These are phyloP conservation scores for Blastobotrys peoriensis DNA, from an alignment of 805 yeast genomes.

Conservation along the genomic window DNA sequence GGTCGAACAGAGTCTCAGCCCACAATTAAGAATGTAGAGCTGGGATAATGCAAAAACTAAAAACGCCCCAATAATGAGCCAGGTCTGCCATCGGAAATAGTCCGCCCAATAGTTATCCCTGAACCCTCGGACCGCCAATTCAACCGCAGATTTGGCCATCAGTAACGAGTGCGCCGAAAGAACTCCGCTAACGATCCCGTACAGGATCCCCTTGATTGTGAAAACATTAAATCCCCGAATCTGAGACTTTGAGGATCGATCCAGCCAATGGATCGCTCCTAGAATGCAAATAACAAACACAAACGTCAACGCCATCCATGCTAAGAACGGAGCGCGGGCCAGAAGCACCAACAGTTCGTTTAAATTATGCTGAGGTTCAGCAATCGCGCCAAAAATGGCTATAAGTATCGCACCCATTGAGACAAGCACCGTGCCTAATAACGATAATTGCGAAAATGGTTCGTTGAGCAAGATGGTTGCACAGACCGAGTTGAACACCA, in stretches of 20 bases:
- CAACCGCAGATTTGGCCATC: constrained; percentile 79
- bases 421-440: constrained; percentile 61
- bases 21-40: constrained; percentile 65
- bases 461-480: constrained; percentile 66
- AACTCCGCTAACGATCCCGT: constrained; percentile 67
- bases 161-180: constrained; percentile 80
- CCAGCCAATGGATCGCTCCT: constrained; percentile 1
- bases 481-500: constrained; percentile 78
- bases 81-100: constrained; percentile 38
- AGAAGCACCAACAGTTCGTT: constrained; percentile 42
- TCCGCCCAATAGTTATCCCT: constrained; percentile 31
- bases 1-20: constrained; percentile 63
- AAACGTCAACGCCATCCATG: constrained; percentile 48
- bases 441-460: constrained; percentile 50
- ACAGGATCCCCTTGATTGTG: constrained; percentile 49
- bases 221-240: not conserved
- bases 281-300: constrained; percentile 27
- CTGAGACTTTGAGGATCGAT: not conserved
- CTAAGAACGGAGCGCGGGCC: constrained; percentile 42
- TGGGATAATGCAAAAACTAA: constrained; percentile 63
- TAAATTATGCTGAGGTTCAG: constrained; percentile 48
- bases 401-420: constrained; percentile 70
- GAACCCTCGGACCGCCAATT: constrained; percentile 48
- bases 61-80: constrained; percentile 49
- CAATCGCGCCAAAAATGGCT: constrained; percentile 62